A percentile compares a stretch with the other conserved stretches of the same genome.
Conservation (phyloP, 176 grass and related monocot species). For the Secale cereale region DNA sequence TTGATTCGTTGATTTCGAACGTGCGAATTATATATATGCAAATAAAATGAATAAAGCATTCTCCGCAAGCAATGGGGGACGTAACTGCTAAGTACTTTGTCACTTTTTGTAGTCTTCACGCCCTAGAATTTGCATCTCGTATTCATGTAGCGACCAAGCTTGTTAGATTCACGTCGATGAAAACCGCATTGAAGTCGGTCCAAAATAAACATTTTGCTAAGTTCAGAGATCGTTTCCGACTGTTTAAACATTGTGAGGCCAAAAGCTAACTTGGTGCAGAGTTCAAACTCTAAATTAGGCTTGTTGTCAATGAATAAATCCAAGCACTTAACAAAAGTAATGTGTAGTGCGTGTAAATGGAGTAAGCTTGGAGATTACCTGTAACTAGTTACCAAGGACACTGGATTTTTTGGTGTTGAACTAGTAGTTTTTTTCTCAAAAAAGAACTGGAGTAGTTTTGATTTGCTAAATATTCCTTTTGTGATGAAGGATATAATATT, state of each 20-base stretch:
- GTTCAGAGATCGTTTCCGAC: not conserved
- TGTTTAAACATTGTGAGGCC: not conserved
- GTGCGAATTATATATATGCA: not conserved
- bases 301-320: not conserved
- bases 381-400: too few relatives aligned
- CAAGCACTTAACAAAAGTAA: not conserved
- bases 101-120: not conserved
- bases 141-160: not conserved
- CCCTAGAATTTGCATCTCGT: not conserved
- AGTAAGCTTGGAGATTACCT: not conserved
- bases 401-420: too few relatives aligned
- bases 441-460: too few relatives aligned
- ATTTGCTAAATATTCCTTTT: too few relatives aligned
- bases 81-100: not conserved
- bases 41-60: slow-evolving; percentile 4
- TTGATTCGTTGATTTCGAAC: slow-evolving; percentile 23
- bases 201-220: not conserved
- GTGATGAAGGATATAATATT: too few relatives aligned
- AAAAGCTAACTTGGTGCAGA: not conserved
- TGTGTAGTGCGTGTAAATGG: too few relatives aligned
- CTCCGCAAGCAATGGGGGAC: not conserved
- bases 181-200: not conserved
- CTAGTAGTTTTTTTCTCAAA: too few relatives aligned
- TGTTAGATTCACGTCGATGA: not conserved
- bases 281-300: not conserved